Base-by-base conservation (phyloP, 441 rosid species). In the Pelargonium myrrhifolium region DNA sequence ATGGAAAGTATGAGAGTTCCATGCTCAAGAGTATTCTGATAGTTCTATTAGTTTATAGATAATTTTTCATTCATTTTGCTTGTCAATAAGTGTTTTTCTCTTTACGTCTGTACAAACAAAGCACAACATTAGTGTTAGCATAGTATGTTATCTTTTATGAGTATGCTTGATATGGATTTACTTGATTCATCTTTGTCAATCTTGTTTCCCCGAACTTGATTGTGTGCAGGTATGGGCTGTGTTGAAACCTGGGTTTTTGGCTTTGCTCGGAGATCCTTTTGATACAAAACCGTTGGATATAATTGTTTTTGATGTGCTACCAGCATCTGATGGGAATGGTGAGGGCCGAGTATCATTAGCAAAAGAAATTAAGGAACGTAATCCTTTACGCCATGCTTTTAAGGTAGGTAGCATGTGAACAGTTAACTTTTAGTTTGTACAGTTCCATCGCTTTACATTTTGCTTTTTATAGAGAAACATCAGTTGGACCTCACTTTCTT, bases 211-310 rank as follows among this genome's bases (percentile, higher is more conserved):
- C 55, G 40, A 63, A 51, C 21, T 65, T 81, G 20, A 39, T 65
- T 75, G 70, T 72, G 42, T 82, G 63, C 82, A 95, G 98, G 98
- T 92, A 74, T 95, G 98, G 98, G 99, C 96, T 69, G 97, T 92
- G 45, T 76, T 92, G 74, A 95, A 95, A 84, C 97, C 97, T 62
- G 96, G 99, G 79, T 95, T 95, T 83, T 83, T 95, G 78, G 98
- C 98, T 71, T 82, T 92, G 64, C 78, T 95, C 76, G 92, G 78
- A 42, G 96, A 95, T 78, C 96, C 99, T 26, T 80, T 90, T 58
- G 98, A 90, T 74, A 63, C 83, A 45, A 92, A 92, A 76, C 96
- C 87, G 65, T 75, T 90, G 66, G 99, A 95, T 81, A 89, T 92
- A 74, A 86, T 95, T 70, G 95, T 90, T 74, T 95, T 95, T 75